phyloP scores from a whole-genome alignment of 371 early-diverging fungal species.

The Smittium mucronatum region DNA sequence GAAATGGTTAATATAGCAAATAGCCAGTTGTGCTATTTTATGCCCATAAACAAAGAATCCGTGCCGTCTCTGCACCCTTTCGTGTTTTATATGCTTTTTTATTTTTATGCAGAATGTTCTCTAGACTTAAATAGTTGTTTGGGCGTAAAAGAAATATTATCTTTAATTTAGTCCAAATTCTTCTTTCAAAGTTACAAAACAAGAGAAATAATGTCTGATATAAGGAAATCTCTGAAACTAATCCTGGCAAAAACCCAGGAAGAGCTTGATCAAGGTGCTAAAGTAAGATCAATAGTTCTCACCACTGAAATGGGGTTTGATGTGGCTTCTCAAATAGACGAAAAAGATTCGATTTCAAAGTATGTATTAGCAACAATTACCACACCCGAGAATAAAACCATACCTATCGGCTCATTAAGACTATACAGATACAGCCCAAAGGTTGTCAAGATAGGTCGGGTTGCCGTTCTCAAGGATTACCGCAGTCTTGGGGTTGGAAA shows the following conservation, averaged over 20 bases:
- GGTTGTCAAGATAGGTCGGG: slow-evolving; percentile 21
- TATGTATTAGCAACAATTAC: slow-evolving; percentile 13
- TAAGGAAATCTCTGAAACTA: background rate
- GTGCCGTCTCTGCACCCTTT: too few species aligned
- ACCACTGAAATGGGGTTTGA: background rate
- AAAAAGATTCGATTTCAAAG: background rate
- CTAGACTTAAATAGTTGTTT: background rate
- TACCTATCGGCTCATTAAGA: slow-evolving; percentile 23
- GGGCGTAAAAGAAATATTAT: background rate
- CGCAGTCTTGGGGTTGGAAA: slow-evolving; percentile 25
- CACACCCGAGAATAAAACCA: background rate
- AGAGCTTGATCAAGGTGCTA: background rate
- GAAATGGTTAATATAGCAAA: too few species aligned
- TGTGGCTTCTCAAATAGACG: background rate
- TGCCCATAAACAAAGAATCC: too few species aligned
- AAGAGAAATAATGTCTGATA: background rate
- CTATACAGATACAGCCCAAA: slow-evolving; percentile 11
- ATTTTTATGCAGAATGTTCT: too few species aligned
- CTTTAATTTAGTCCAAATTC: background rate
- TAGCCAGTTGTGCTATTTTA: too few species aligned
- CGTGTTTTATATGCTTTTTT: too few species aligned
- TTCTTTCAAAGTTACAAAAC: background rate
- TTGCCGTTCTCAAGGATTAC: slow-evolving; percentile 21
- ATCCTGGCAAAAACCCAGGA: slow-evolving; percentile 6
- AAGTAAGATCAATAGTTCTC: background rate